These are phyloP conservation scores for Tetrapisispora taiwanensis DNA, from an alignment of 805 yeast genomes.

Conservation along the genomic window DNA sequence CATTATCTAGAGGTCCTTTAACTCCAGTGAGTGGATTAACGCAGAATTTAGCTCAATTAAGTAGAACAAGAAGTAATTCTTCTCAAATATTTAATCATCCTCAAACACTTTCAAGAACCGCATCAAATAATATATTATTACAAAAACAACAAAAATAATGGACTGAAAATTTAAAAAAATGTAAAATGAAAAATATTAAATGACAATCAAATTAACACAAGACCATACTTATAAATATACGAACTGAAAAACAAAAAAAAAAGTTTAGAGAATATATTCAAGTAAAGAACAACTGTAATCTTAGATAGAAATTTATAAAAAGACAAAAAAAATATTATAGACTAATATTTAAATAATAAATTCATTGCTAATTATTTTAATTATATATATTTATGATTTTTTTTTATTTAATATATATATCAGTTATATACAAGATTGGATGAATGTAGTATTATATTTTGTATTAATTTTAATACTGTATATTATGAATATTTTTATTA, in stretches of 20 bases:
- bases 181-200: too few relatives aligned
- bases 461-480: too few relatives aligned
- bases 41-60: conserved; percentile 6
- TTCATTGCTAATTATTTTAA: not conserved
- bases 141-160: not conserved
- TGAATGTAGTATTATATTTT: not conserved
- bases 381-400: not conserved
- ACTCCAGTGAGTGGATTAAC: conserved; percentile 1
- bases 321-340: not conserved
- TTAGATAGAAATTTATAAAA: not conserved
- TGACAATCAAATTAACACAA: too few relatives aligned
- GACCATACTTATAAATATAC: too few relatives aligned
- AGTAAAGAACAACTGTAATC: not conserved
- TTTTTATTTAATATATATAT: too few relatives aligned
- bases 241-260: too few relatives aligned
- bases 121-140: conserved; percentile 9
- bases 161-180: not conserved
- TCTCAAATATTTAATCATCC: conserved; percentile 10
- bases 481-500: too few relatives aligned
- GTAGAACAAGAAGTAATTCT: conserved; percentile 20
- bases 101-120: conserved; percentile 12
- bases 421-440: not conserved
- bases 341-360: not conserved
- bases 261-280: not conserved
- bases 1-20: not conserved